Percentiles rank a stretch among this genome's conserved stretches.
These are phyloP conservation scores for Cerrena zonata DNA, from an alignment of 1,284 basidiomycete genomes.

Conservation along the genomic window DNA sequence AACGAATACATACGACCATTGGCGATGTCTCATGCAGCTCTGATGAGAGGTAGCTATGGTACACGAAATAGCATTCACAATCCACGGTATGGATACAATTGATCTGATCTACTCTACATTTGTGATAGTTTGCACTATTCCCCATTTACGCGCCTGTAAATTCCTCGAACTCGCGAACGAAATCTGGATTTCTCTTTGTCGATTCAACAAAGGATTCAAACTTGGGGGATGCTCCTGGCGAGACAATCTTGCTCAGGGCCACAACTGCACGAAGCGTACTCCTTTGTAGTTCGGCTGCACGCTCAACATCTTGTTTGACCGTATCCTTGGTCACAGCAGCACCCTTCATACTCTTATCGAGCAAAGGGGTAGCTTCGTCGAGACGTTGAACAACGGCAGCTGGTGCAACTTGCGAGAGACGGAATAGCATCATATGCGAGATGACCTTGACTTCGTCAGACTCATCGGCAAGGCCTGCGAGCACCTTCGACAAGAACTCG, in stretches of 20 bases:
- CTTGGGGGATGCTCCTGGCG: conserved; percentile 55
- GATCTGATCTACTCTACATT: not conserved
- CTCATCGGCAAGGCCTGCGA: conserved; percentile 82
- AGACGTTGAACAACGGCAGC: conserved; percentile 77
- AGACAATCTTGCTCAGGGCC: conserved; percentile 70
- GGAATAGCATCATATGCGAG: conserved; percentile 91
- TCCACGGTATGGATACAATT: too few relatives aligned
- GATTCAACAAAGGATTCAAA: conserved; percentile 77
- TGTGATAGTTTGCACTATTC: conserved; percentile 3
- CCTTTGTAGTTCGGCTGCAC: conserved; percentile 85
- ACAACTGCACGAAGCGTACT: conserved; percentile 82
- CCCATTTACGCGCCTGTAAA: conserved; percentile 31
- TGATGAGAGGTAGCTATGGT: too few relatives aligned
- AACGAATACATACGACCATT: not conserved
- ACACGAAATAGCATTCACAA: too few relatives aligned
- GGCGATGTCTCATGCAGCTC: not conserved
- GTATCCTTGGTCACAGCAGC: conserved; percentile 86
- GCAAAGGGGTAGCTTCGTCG: conserved; percentile 77
- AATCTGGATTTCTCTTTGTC: conserved; percentile 55
- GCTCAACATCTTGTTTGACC: conserved; percentile 94
- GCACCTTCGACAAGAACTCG: conserved; percentile 77
- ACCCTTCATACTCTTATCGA: conserved; percentile 89
- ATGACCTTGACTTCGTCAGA: conserved; percentile 96
- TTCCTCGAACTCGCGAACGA: conserved; percentile 67
- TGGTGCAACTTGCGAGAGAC: conserved; percentile 81